A percentile compares a stretch with the other conserved stretches of the same genome.
These are phyloP conservation scores for Skeletonema potamos DNA, from an alignment of 108 stramenopile species.

Conservation along the genomic window DNA sequence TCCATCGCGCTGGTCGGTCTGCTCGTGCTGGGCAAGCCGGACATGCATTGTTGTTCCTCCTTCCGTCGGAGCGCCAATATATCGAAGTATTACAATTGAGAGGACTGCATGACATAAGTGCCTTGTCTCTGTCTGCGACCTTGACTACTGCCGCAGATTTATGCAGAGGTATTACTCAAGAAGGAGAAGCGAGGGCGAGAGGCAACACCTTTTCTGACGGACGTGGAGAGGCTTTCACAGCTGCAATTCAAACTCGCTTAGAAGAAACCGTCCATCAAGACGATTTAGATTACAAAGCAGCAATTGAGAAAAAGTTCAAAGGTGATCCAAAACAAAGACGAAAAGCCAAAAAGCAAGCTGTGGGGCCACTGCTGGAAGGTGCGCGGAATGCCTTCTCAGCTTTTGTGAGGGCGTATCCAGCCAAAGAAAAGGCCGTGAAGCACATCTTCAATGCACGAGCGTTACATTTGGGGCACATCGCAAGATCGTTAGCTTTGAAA, in stretches of 20 bases:
- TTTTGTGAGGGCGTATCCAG: constrained; percentile 80
- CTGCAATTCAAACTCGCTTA: constrained; percentile 56
- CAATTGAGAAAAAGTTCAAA: constrained; percentile 38
- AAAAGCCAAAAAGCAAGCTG: constrained; percentile 38
- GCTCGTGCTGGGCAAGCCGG: constrained; percentile 96
- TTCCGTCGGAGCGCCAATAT: constrained; percentile 88
- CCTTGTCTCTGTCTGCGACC: constrained; percentile 72
- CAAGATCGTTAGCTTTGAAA: constrained; percentile 81
- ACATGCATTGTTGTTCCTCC: constrained; percentile 82
- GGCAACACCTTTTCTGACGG: constrained; percentile 50
- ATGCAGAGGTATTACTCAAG: constrained; percentile 58
- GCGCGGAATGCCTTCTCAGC: constrained; percentile 77
- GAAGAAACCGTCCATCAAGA: constrained; percentile 42
- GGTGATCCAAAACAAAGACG: constrained; percentile 35
- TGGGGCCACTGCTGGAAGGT: constrained; percentile 58
- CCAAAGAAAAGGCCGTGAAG: constrained; percentile 83
- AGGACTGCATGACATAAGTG: constrained; percentile 61
- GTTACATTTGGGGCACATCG: constrained; percentile 86
- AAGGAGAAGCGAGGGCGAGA: constrained; percentile 42
- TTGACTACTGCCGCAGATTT: constrained; percentile 62
- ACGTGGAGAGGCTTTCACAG: constrained; percentile 64
- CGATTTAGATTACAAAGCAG: constrained; percentile 37
- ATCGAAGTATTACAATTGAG: constrained; percentile 75
- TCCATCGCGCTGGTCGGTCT: constrained; percentile 97
- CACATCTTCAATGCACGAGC: constrained; percentile 84